Base-by-base conservation (phyloP, 495 filamentous ascomycete genomes). In the Haplographium delicatum region DNA sequence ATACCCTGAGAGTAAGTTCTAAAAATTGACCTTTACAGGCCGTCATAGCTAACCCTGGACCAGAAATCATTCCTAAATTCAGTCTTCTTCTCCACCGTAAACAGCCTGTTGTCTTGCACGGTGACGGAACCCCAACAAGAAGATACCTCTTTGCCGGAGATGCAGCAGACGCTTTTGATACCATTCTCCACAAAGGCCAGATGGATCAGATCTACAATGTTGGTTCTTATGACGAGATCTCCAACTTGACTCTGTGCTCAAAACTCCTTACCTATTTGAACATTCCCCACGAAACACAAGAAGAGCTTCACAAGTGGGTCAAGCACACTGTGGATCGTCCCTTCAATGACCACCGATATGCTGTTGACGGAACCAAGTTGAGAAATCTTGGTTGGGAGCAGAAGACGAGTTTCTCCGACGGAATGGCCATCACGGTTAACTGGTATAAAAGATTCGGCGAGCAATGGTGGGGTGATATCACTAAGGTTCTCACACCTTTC, bases 61-160 rank as follows among this genome's bases (percentile, higher is more conserved):
- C 58, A 87, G 83, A 89, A 65, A 82, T 89, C 50, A 89, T 89
- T 31, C 84, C 85, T 20, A 85, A 85, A 58, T 89, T 89, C 64
- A 75, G 72, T 38, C 80, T 73, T 56, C 69, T 87, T 9, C 70
- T 88, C n/a, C 66, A 75, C 46, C 72, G 80, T 1, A 53, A 62
- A 11, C 67, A 75, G 38, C 76, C 78, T 10, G 75, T 86, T 0
- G 72, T 83, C 24, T 65, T 89, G 19, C 85, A 89, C 60, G 85
- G 85, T 27, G 78, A 83, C 58, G 85, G 85, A 42, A 74, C 70
- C 4, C 79, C 82, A 13, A 81, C 78, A 2, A 75, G 84, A 5
- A 73, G 82, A 43, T 89, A 86, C 62, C 74, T 89, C 15, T 87
- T 78, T 56, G 85, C 80, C 5, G 78, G 74, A 13, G 85, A 89